Percentiles rank a stretch among this genome's conserved stretches.
These are phyloP conservation scores for Beauveria australis DNA, from an alignment of 2,329 filamentous ascomycete genomes.

Conservation along the genomic window DNA sequence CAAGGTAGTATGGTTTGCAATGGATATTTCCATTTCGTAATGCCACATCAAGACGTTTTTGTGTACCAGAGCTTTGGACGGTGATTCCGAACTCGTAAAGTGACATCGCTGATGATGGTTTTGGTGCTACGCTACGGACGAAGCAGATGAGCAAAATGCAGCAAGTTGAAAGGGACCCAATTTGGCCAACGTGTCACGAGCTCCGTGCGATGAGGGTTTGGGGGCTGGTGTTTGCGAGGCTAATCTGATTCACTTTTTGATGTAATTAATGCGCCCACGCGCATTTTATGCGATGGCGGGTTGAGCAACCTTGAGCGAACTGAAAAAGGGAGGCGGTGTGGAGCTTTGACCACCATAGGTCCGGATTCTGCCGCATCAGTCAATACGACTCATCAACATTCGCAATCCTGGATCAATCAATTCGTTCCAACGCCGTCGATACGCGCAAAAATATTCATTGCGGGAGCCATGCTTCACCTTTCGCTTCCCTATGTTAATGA, in stretches of 20 bases:
- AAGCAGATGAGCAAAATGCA: neutral
- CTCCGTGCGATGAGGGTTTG: neutral
- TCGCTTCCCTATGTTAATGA: constrained; percentile 8
- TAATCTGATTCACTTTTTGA: neutral
- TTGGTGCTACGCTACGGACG: neutral
- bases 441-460: neutral
- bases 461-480: constrained; percentile 10
- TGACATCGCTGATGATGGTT: neutral
- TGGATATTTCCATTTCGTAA: neutral
- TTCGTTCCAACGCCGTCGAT: neutral
- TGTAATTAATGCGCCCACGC: neutral
- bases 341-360: constrained; percentile 6
- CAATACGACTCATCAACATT: constrained; percentile 13
- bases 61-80: neutral
- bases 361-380: constrained; percentile 20
- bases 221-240: neutral
- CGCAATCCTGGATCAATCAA: neutral
- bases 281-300: constrained; percentile 4
- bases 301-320: neutral
- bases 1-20: neutral
- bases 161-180: neutral
- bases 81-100: neutral
- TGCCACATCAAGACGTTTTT: neutral
- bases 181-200: neutral
- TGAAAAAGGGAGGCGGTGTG: constrained; percentile 21